Base-by-base conservation (phyloP, 1,284 basidiomycete species). In the Sanghuangporus baumii region DNA sequence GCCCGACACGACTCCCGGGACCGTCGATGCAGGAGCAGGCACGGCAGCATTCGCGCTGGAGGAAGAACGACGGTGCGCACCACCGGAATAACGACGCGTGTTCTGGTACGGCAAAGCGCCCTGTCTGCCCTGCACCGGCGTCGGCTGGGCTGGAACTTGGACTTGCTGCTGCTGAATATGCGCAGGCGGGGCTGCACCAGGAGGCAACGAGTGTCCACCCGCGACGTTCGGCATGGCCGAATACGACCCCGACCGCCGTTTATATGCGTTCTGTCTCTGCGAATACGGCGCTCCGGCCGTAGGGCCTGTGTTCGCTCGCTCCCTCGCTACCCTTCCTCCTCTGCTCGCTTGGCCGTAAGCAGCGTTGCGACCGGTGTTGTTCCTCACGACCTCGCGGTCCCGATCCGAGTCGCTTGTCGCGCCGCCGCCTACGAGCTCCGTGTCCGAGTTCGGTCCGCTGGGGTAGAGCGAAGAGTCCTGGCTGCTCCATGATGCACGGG, bases 401-500 rank as follows among this genome's bases (percentile, higher is more conserved):
- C 51, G 59, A 12, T 54, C 52, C 1, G 52, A 54, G 14, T 54
- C 52, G n/a, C 52, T 54, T 4, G 41, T 26, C 14, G 41, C 34
- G 12, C 41, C 47, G 20, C 47, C 46, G n/a, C 43, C 57, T 9
- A 34, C 43, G 5, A 47, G 23, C 23, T 58, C 57, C 11, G 43
- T 26, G 26, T 58, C 57, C n/a, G 57, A 58, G 26, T 58, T 47
- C 1, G 57, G 46, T 14, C 23, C 57, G 11, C 43, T 48, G 8
- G 57, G 23, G 57, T 59, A 56, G 16, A 55, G 37, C 9, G 48
- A 51, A 26, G 57, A 54, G 31, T 63, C 62, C 38, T 59, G 57
- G 11, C 57, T 59, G 16, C 57, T 59, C 62, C 62, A 63, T 5
- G 57, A 59, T 11, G 57, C 41, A 5, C 62, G 62, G 2, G 23